Percentiles rank a stretch among this genome's conserved stretches.
phyloP scores from a whole-genome alignment of 2,329 filamentous ascomycete genomes.

The Cyclaneusma minus region DNA sequence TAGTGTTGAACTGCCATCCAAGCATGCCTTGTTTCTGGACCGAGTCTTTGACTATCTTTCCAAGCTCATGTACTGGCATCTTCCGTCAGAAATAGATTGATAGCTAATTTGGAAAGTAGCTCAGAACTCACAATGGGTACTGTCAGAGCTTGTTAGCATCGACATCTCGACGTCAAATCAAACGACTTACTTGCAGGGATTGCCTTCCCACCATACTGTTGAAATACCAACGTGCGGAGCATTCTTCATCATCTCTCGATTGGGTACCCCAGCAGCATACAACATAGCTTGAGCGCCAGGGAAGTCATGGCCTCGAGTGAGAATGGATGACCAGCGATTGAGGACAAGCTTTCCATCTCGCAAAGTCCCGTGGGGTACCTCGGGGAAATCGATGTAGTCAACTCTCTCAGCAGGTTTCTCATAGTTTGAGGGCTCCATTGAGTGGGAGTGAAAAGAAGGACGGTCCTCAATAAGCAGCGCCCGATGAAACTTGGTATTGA shows the following conservation, averaged over 20 bases:
- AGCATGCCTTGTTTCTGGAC: slow-evolving; percentile 75
- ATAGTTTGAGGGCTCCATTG: slow-evolving; percentile 12
- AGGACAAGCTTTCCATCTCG: slow-evolving; percentile 45
- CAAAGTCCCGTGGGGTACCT: slow-evolving; percentile 13
- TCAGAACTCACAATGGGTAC: slow-evolving; percentile 26
- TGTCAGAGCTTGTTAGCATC: no score
- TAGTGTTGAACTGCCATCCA: slow-evolving; percentile 86
- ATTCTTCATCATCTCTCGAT: slow-evolving; percentile 72
- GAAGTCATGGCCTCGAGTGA: slow-evolving; percentile 79
- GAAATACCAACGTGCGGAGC: slow-evolving; percentile 83
- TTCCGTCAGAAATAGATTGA: slow-evolving; percentile 2
- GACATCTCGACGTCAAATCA: background rate
- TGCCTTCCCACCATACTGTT: slow-evolving; percentile 95
- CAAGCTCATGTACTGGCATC: slow-evolving; percentile 63
- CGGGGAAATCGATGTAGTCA: slow-evolving; percentile 16
- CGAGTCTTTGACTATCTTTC: slow-evolving; percentile 71
- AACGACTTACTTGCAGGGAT: slow-evolving; percentile 71
- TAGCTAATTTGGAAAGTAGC: background rate
- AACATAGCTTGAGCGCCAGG: slow-evolving; percentile 94
- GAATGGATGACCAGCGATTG: slow-evolving; percentile 72
- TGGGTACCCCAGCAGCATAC: slow-evolving; percentile 79
- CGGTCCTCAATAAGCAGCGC: no score
- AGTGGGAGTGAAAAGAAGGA: no score
- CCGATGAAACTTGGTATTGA: no score
- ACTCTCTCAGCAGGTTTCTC: slow-evolving; percentile 1